Conservation (phyloP, 2,329 filamentous ascomycete species). For the Cryphonectria radicalis region DNA sequence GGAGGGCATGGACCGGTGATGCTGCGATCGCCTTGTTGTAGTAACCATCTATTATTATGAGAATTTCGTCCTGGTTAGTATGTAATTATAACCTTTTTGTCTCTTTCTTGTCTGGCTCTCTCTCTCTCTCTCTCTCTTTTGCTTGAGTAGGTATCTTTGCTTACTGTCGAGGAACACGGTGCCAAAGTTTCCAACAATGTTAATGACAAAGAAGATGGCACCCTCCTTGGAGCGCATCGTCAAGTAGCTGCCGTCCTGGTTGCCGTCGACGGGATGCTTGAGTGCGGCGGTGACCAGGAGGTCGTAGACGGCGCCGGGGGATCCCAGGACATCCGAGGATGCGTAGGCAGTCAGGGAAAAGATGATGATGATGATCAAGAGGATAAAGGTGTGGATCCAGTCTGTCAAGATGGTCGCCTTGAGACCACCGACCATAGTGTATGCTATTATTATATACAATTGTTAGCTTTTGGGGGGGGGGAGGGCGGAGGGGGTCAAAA, state of each 20-base stretch:
- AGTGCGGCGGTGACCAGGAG: conserved; percentile 70
- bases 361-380: conserved; percentile 82
- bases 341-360: conserved; percentile 85
- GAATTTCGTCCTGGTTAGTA: conserved; percentile 48
- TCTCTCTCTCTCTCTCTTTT: not conserved
- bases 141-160: not conserved
- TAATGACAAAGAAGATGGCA: conserved; percentile 88
- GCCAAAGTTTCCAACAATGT: conserved; percentile 81
- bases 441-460: conserved; percentile 48
- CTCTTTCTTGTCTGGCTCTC: not conserved
- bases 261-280: conserved; percentile 76
- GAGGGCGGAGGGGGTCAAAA: not conserved
- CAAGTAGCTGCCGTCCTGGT: conserved; percentile 79
- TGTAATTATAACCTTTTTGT: not conserved
- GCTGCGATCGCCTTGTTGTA: conserved; percentile 95
- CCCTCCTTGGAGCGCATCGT: conserved; percentile 85
- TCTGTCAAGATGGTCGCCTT: conserved; percentile 88
- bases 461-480: not conserved
- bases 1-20: conserved; percentile 80
- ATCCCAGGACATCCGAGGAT: conserved; percentile 72
- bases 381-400: conserved; percentile 83
- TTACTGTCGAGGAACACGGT: conserved; percentile 72
- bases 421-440: conserved; percentile 78
- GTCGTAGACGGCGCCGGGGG: conserved; percentile 78
- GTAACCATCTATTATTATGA: conserved; percentile 67